Percentiles rank a stretch among this genome's conserved stretches.
These are phyloP conservation scores for Mercurialis annua DNA, from an alignment of 345 rosid species.

Conservation along the genomic window DNA sequence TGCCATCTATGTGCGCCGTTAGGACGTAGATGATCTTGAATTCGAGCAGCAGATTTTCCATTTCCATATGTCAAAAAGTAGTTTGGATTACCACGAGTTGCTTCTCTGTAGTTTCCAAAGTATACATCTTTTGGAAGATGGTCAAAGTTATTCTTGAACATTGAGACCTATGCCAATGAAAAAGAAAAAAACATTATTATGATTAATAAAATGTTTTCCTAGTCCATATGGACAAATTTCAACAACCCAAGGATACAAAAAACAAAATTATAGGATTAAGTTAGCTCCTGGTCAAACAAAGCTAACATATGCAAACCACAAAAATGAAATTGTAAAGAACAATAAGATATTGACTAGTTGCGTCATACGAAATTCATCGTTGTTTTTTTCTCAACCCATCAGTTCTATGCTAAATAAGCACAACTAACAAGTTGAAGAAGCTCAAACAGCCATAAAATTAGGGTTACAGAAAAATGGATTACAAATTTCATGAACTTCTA, in stretches of 20 bases:
- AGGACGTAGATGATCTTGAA: constrained; percentile 89
- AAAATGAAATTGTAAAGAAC: background rate
- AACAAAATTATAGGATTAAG: background rate
- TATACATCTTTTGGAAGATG: constrained; percentile 85
- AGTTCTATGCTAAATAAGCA: background rate
- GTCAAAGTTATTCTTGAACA: constrained; percentile 93
- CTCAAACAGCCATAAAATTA: background rate
- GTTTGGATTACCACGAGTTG: constrained; percentile 88
- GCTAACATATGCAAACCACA: background rate
- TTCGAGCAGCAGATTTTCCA: constrained; percentile 94
- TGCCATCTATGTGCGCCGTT: constrained; percentile 99
- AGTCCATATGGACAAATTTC: background rate
- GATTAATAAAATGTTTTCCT: background rate
- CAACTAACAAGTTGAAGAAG: background rate
- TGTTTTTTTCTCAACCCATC: background rate
- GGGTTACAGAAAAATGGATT: background rate
- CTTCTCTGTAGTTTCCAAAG: constrained; percentile 80
- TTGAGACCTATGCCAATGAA: constrained; percentile 55
- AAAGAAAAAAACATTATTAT: background rate
- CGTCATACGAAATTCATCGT: background rate
- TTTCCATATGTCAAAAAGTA: constrained; percentile 93
- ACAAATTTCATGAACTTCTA: background rate
- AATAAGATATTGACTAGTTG: background rate
- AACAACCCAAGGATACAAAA: background rate
- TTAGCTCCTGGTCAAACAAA: background rate